Evolutionary conservation across 2,329 filamentous ascomycete genomes (phyloP).

Genomic region (Aspergillus ruber): DNA sequence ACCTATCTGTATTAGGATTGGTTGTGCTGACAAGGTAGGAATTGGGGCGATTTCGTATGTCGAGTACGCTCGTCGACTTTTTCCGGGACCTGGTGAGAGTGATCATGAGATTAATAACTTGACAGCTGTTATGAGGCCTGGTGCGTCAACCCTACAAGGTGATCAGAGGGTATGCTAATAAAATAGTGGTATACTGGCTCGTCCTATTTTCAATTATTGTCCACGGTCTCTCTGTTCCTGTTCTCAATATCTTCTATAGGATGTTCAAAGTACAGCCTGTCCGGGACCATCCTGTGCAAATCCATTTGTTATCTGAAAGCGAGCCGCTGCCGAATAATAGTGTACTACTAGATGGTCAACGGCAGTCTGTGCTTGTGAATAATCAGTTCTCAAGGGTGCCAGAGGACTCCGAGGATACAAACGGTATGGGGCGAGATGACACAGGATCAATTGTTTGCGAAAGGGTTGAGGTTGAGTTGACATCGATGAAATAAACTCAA

Average conservation of each 20-base stretch:
- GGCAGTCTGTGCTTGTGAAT: constrained; percentile 27
- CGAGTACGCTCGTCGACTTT: constrained; percentile 40
- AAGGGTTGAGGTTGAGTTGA: too few species aligned
- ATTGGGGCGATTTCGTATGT: constrained; percentile 43
- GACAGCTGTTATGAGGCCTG: constrained; percentile 34
- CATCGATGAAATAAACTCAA: too few species aligned
- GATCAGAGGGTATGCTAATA: too few species aligned
- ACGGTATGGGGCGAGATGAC: too few species aligned
- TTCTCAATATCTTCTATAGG: constrained; percentile 27
- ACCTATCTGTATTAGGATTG: too few species aligned
- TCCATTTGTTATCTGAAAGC: constrained; percentile 28
- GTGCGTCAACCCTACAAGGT: too few species aligned
- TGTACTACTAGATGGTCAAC: constrained; percentile 14
- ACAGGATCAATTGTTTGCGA: too few species aligned
- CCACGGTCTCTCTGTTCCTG: constrained; percentile 35
- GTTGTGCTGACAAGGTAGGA: constrained; percentile 21
- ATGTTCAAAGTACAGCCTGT: constrained; percentile 23
- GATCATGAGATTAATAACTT: constrained; percentile 37
- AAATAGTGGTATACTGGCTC: constrained; percentile 40
- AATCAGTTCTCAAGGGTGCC: constrained; percentile 26
- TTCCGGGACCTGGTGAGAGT: constrained; percentile 36
- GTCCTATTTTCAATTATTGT: constrained; percentile 36
- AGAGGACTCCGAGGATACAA: not conserved
- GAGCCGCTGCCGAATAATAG: constrained; percentile 32
- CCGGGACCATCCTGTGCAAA: constrained; percentile 27